A percentile compares a stretch with the other conserved stretches of the same genome.
Evolutionary conservation across 108 stramenopile species (phyloP).

Genomic region (Fragilariopsis cylindrus): DNA sequence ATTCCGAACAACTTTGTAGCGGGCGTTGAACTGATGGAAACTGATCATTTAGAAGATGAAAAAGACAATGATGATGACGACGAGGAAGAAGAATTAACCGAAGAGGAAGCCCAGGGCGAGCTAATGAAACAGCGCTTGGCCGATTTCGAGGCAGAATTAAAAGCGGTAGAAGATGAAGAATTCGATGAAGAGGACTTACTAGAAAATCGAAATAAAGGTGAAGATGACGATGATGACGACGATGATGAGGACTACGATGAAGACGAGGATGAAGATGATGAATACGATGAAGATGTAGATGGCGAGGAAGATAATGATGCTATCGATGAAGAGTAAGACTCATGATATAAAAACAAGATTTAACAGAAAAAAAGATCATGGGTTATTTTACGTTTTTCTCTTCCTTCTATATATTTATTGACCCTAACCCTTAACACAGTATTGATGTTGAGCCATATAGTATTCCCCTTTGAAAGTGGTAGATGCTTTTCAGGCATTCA

Average conservation of each 20-base stretch:
- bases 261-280: neutral
- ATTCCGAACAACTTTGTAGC: constrained; percentile 68
- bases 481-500: too few species aligned
- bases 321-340: constrained; percentile 2
- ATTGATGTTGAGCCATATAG: too few species aligned
- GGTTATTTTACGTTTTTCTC: too few species aligned
- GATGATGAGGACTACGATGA: neutral
- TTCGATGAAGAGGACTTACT: neutral
- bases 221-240: neutral
- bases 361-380: too few species aligned
- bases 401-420: too few species aligned
- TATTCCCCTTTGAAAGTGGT: too few species aligned
- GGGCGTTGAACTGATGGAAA: constrained; percentile 36
- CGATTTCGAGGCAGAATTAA: constrained; percentile 6
- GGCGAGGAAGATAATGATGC: constrained; percentile 1
- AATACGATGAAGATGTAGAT: neutral
- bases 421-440: too few species aligned
- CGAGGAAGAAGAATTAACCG: neutral
- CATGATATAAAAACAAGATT: too few species aligned
- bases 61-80: constrained; percentile 12
- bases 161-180: neutral
- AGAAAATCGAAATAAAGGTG: neutral
- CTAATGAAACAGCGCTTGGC: constrained; percentile 11
- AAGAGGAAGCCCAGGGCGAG: constrained; percentile 8
- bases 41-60: constrained; percentile 26